Evolutionary conservation across 176 grass and related monocot species (phyloP), one percentile per base, ranked within the genome.

Genomic region (Carex myosuroides): DNA sequence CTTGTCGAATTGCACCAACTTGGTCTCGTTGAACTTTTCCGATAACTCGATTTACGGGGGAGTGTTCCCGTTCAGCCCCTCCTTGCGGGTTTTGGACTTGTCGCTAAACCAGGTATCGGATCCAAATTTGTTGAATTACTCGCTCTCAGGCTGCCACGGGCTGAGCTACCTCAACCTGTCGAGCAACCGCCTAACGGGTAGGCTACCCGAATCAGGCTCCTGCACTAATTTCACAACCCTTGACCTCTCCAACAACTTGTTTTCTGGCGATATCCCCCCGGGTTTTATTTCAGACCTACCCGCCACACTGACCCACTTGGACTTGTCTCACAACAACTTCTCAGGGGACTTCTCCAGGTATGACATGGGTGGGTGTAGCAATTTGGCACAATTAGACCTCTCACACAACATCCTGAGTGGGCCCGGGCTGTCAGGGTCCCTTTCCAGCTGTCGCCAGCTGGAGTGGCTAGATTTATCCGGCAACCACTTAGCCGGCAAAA

Each of bases 161-260:
- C 57, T 98, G 33, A 88, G 68, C 6, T 88, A 93, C 89, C 91
- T 98, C 85, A 98, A 98, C 88, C 80, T 98, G 76, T 98, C 96
- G 39, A 89, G 42, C n/a, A 98, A 98, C 89, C 83, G 80, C 46
- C 87, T 98, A 85, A 9, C 83, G 37, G 85, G 91, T 3, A 64
- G 39, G 50, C 77, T 98, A 67, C 89, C 79, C 16, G 75, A 74
- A 81, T 55, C 93, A 20, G 60, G 90, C 5, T 59, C 88, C 4
- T 98, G 93, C 87, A 85, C 76, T 70, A 59, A 50, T 70, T 61
- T 98, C 59, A 44, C 88, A 26, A 72, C 80, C 33, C 84, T 95
- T 17, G 96, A 99, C 55, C 80, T 95, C 60, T 99, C 94, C 13
- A 87, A 86, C 44, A 96, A 96, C 83, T 88, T n/a, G 67, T 79